A percentile compares a stretch with the other conserved stretches of the same genome.
These are phyloP conservation scores for Hypoxylon trugodes DNA, from an alignment of 495 filamentous ascomycete genomes.

Conservation along the genomic window DNA sequence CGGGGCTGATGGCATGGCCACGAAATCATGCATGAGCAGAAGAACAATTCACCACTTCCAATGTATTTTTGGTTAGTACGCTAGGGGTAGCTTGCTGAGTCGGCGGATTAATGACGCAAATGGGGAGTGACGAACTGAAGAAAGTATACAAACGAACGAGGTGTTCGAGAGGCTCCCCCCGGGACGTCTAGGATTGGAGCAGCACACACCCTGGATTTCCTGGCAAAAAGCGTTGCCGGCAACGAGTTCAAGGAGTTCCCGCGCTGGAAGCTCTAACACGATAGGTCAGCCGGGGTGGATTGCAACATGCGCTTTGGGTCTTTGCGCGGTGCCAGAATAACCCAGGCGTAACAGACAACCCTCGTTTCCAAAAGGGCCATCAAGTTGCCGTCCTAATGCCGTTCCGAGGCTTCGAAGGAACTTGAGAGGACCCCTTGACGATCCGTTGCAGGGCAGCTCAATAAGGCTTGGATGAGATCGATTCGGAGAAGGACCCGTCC, in stretches of 20 bases:
- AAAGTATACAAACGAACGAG: constrained; percentile 43
- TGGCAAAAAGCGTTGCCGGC: constrained; percentile 28
- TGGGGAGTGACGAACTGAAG: constrained; percentile 42
- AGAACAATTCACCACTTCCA: constrained; percentile 46
- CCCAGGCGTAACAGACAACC: constrained; percentile 17
- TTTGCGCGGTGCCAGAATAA: constrained; percentile 29
- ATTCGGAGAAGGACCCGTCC: constrained; percentile 41
- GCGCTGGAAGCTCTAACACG: constrained; percentile 37
- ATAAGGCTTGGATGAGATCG: constrained; percentile 43
- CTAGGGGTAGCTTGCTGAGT: constrained; percentile 42
- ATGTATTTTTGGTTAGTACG: constrained; percentile 41
- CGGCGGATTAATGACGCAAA: constrained; percentile 50
- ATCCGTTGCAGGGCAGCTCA: constrained; percentile 34
- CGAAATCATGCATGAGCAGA: constrained; percentile 57
- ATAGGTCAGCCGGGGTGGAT: constrained; percentile 17
- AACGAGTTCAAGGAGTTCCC: constrained; percentile 37
- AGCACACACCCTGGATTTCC: constrained; percentile 16
- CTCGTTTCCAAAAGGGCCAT: constrained; percentile 15
- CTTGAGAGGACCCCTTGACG: constrained; percentile 38
- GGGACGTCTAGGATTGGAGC: constrained; percentile 25
- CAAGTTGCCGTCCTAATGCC: constrained; percentile 32
- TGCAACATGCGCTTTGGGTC: constrained; percentile 36
- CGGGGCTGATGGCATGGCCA: constrained; percentile 48
- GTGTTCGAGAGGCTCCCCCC: constrained; percentile 27
- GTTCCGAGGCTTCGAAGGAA: constrained; percentile 37